Percentiles rank a stretch among this genome's conserved stretches.
These are phyloP conservation scores for Magnusiomyces paraingens DNA, from an alignment of 1,139 yeast genomes.

Conservation along the genomic window DNA sequence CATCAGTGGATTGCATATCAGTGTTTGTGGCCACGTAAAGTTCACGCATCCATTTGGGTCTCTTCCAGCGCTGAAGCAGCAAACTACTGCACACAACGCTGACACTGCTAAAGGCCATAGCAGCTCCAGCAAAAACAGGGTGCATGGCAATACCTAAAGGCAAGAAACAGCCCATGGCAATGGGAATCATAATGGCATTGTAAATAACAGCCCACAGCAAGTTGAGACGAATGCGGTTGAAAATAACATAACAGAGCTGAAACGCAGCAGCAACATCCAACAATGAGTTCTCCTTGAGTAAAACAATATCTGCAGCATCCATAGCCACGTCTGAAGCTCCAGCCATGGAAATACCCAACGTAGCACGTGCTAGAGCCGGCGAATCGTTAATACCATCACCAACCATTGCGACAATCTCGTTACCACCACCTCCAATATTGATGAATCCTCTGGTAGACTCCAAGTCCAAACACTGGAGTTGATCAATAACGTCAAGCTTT, in stretches of 20 bases:
- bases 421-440: slow-evolving; percentile 15
- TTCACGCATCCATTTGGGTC: slow-evolving; percentile 25
- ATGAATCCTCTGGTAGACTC: slow-evolving; percentile 4
- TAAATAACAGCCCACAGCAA: slow-evolving; percentile 82
- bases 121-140: slow-evolving; percentile 77
- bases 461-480: slow-evolving; percentile 42
- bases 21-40: background rate
- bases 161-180: slow-evolving; percentile 86
- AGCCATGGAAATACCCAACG: slow-evolving; percentile 84
- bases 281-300: slow-evolving; percentile 43
- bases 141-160: slow-evolving; percentile 82
- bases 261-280: slow-evolving; percentile 67
- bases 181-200: slow-evolving; percentile 82
- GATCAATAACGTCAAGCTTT: slow-evolving; percentile 60
- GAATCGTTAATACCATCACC: slow-evolving; percentile 98
- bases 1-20: background rate
- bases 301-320: slow-evolving; percentile 91
- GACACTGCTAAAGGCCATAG: slow-evolving; percentile 90
- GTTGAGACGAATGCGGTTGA: slow-evolving; percentile 69
- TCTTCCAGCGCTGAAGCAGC: slow-evolving; percentile 42
- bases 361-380: slow-evolving; percentile 85
- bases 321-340: slow-evolving; percentile 95
- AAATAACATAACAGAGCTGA: slow-evolving; percentile 64
- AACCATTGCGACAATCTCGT: slow-evolving; percentile 60
- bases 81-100: slow-evolving; percentile 83